These are phyloP conservation scores for Eremothecium coryli DNA, from an alignment of 1,139 yeast species.

Conservation along the genomic window DNA sequence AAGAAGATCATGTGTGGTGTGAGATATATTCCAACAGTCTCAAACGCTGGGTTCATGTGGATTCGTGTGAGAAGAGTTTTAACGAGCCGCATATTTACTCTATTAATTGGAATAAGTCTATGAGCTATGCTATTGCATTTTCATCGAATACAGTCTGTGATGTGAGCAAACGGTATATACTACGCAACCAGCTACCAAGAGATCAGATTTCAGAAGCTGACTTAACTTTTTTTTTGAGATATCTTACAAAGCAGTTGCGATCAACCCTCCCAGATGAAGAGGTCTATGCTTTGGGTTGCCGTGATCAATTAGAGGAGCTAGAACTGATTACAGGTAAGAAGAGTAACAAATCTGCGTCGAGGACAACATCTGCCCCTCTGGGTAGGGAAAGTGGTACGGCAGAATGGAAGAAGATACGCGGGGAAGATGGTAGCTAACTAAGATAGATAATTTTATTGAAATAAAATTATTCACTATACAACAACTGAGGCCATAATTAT, in stretches of 20 bases:
- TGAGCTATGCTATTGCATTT: slow-evolving; percentile 78
- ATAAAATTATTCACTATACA: not conserved
- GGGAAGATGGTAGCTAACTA: slow-evolving; percentile 54
- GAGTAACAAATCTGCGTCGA: slow-evolving; percentile 5
- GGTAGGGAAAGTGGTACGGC: slow-evolving; percentile 70
- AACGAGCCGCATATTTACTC: slow-evolving; percentile 74
- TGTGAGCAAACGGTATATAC: slow-evolving; percentile 60
- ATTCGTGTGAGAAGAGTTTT: slow-evolving; percentile 77
- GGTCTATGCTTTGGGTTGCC: slow-evolving; percentile 28
- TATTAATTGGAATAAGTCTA: slow-evolving; percentile 84
- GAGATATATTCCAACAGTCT: slow-evolving; percentile 62
- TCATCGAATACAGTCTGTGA: slow-evolving; percentile 55
- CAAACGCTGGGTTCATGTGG: slow-evolving; percentile 77
- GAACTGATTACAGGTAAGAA: slow-evolving; percentile 25
- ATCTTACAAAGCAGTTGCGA: slow-evolving; percentile 37
- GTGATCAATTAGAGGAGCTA: slow-evolving; percentile 36
- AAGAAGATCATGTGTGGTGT: slow-evolving; percentile 95
- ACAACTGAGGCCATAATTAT: too few relatives aligned
- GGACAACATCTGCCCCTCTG: slow-evolving; percentile 9
- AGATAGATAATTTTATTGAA: not conserved
- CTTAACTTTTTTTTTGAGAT: slow-evolving; percentile 34
- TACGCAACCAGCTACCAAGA: slow-evolving; percentile 45
- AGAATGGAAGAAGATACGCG: slow-evolving; percentile 67
- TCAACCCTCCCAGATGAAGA: slow-evolving; percentile 29
- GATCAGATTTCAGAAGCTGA: slow-evolving; percentile 36